Evolutionary conservation across 2,329 filamentous ascomycete species (phyloP).

Genomic region (Calonectria henricotiae): DNA sequence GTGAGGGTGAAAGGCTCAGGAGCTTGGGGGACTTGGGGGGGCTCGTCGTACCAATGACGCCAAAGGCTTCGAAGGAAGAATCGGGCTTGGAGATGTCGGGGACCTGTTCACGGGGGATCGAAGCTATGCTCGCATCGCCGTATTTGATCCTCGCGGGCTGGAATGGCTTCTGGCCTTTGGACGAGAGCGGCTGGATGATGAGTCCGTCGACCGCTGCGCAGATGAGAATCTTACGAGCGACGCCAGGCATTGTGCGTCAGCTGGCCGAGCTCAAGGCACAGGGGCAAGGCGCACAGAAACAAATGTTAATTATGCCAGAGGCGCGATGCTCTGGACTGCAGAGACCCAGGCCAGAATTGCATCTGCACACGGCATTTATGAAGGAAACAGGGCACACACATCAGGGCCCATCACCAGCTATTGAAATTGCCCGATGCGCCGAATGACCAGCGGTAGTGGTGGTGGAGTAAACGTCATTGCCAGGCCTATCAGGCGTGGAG

Average conservation of each 20-base stretch:
- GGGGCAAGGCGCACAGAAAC: conserved; percentile 22
- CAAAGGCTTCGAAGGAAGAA: conserved; percentile 73
- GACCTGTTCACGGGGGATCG: conserved; percentile 63
- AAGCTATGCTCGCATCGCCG: conserved; percentile 68
- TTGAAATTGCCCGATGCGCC: conserved; percentile 42
- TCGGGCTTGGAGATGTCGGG: conserved; percentile 64
- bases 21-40: conserved; percentile 26
- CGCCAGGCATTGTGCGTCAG: conserved; percentile 75
- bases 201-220: conserved; percentile 88
- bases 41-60: conserved; percentile 68
- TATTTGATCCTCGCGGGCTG: conserved; percentile 81
- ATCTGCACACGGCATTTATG: conserved; percentile 18
- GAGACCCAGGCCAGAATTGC: neutral
- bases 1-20: conserved; percentile 18
- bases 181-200: conserved; percentile 80
- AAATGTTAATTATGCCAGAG: conserved; percentile 15
- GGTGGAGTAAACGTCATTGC: conserved; percentile 51
- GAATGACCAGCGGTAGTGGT: conserved; percentile 48
- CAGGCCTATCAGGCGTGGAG: conserved; percentile 43
- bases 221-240: conserved; percentile 86
- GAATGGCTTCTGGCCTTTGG: conserved; percentile 71
- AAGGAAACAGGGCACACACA: conserved; percentile 30
- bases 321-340: conserved; percentile 14
- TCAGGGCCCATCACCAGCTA: conserved; percentile 35
- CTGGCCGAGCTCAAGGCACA: neutral